Base-by-base conservation (phyloP, 371 early-diverging fungal species). In the Mucor sp. region DNA sequence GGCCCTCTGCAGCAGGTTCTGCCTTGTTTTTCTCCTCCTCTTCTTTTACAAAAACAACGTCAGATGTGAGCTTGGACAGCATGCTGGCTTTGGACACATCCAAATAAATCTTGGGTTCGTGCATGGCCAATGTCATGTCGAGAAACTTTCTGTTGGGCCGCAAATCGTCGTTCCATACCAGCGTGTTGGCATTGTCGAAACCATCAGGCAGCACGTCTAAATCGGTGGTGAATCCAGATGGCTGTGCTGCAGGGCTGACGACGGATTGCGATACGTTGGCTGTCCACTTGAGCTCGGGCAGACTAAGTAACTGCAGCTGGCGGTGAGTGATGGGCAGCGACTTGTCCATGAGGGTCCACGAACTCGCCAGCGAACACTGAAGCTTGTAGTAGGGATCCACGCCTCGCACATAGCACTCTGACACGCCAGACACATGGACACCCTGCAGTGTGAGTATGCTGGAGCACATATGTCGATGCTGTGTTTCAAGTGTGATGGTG, bases 361-460 rank as follows among this genome's bases (percentile, higher is more conserved):
- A 60, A 30, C 63, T 62, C 12, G 59, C 71, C 0, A 71, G 19
- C 28, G 58, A 47, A 23, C 65, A 69, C 28, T 71, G 72, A 14
- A 75, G 21, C 23, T 66, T 67, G 44, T 72, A 71, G 9, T 64
- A 66, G 7, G 74, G 69, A n/a, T 72, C 70, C 7, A 68, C 32
- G 28, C 61, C 65, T 27, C 60, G 11, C 14, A 60, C 50, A 19
- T 43, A 55, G 14, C 57, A 48, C 19, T 68, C 62, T 17, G 70
- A 53, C 6, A 61, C 43, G 4, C 62, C 60, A 4, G 59, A 53
- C 0, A 66, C 25, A 25, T 53, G 37, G 17, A 68, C 35, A 6
- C 74, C 64, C 21, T 71, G 67, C 25, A 78, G 19, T 7, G 27
- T 23, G 7, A 71, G 43, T 23, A 63, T 41, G n/a, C 72, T 71